These are phyloP conservation scores for Clarireedia monteithiana DNA, from an alignment of 2,329 filamentous ascomycete species.

Conservation along the genomic window DNA sequence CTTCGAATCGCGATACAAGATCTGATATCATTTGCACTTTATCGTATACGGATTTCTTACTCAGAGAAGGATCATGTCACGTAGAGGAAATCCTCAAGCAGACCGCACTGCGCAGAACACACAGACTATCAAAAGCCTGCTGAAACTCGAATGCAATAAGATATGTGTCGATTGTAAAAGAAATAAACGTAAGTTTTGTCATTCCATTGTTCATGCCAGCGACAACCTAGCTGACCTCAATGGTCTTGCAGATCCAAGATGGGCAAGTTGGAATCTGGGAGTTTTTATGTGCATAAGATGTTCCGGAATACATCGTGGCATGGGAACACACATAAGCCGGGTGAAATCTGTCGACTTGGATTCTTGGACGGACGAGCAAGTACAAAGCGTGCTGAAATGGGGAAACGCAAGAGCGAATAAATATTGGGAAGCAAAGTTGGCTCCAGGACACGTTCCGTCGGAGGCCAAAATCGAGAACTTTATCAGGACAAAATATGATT, in stretches of 20 bases:
- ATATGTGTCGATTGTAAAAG: constrained; percentile 97
- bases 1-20: not conserved
- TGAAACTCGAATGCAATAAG: constrained; percentile 95
- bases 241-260: constrained; percentile 71
- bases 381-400: constrained; percentile 90
- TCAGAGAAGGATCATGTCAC: constrained; percentile 52
- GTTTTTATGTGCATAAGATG: constrained; percentile 97
- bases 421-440: constrained; percentile 96
- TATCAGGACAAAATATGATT: constrained; percentile 97
- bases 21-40: not conserved
- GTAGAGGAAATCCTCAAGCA: constrained; percentile 71
- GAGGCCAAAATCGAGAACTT: constrained; percentile 99
- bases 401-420: constrained; percentile 95
- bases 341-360: constrained; percentile 98
- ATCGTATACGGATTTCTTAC: not conserved
- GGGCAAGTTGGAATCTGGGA: constrained; percentile 98
- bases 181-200: constrained; percentile 75
- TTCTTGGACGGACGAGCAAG: constrained; percentile 96
- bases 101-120: constrained; percentile 91
- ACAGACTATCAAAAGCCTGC: constrained; percentile 84
- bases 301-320: constrained; percentile 95
- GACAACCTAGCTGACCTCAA: not conserved
- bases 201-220: not conserved
- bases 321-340: constrained; percentile 97
- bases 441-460: constrained; percentile 82